A percentile compares a stretch with the other conserved stretches of the same genome.
These are phyloP conservation scores for Exserohilum rostratum DNA, from an alignment of 2,329 filamentous ascomycete species.

Conservation along the genomic window DNA sequence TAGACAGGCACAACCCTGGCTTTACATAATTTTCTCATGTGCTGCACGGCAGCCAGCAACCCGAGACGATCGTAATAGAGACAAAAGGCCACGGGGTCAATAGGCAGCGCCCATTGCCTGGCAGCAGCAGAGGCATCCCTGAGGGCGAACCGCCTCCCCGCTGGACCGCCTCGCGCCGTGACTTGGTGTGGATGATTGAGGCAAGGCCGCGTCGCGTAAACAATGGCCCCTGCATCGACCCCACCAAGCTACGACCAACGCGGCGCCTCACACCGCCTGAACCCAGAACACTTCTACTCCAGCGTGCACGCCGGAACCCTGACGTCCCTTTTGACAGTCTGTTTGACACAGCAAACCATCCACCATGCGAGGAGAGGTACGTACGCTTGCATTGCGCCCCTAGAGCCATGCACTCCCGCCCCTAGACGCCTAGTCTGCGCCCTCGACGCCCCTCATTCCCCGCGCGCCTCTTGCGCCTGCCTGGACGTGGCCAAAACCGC, in stretches of 20 bases:
- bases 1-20: too few species aligned
- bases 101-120: background rate
- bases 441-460: background rate
- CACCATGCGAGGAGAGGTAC: slow-evolving; percentile 52
- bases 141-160: slow-evolving; percentile 1
- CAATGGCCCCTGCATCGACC: slow-evolving; percentile 26
- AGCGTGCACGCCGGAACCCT: slow-evolving; percentile 15
- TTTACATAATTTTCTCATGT: background rate
- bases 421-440: slow-evolving; percentile 4
- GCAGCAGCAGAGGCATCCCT: background rate
- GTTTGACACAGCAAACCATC: slow-evolving; percentile 43
- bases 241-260: slow-evolving; percentile 29
- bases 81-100: too few species aligned
- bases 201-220: slow-evolving; percentile 23
- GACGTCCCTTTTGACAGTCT: slow-evolving; percentile 35
- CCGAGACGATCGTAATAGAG: too few species aligned
- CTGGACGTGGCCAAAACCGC: slow-evolving; percentile 4
- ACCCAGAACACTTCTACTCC: slow-evolving; percentile 20
- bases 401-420: background rate
- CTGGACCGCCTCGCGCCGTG: background rate
- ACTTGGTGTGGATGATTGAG: slow-evolving; percentile 1
- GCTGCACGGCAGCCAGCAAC: too few species aligned
- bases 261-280: slow-evolving; percentile 24
- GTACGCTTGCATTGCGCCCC: slow-evolving; percentile 20
- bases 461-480: slow-evolving; percentile 12